Percentiles rank a stretch among this genome's conserved stretches.
These are phyloP conservation scores for Geotrichum citri-aurantii DNA, from an alignment of 1,139 yeast genomes.

Conservation along the genomic window DNA sequence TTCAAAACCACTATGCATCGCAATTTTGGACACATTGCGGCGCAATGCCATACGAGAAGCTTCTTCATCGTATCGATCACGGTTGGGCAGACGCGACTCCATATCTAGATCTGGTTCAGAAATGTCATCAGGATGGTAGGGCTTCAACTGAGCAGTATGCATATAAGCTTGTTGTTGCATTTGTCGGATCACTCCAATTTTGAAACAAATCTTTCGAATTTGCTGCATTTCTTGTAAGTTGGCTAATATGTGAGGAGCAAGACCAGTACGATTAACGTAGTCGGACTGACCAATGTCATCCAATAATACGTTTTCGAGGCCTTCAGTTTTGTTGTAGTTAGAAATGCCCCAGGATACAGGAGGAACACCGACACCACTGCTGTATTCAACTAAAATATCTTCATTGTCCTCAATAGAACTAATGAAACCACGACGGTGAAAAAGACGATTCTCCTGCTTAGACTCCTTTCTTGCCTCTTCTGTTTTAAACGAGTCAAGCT, in stretches of 20 bases:
- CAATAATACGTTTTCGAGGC: conserved; percentile 28
- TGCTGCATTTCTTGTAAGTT: conserved; percentile 81
- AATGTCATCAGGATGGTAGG: conserved; percentile 59
- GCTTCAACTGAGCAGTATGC: conserved; percentile 67
- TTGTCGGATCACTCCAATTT: conserved; percentile 80
- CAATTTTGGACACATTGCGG: conserved; percentile 67
- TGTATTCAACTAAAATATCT: conserved; percentile 78
- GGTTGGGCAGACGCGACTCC: conserved; percentile 64
- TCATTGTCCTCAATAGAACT: conserved; percentile 40
- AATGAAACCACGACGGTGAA: conserved; percentile 11
- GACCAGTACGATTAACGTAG: conserved; percentile 20
- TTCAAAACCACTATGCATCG: conserved; percentile 94
- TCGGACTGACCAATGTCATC: conserved; percentile 23
- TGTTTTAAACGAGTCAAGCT: conserved; percentile 21
- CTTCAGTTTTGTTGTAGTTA: conserved; percentile 44
- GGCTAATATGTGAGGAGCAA: conserved; percentile 53
- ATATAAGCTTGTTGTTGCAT: conserved; percentile 81
- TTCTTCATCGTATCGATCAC: conserved; percentile 51
- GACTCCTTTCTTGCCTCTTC: conserved; percentile 13
- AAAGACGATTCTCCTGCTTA: conserved; percentile 9
- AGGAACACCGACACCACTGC: conserved; percentile 76
- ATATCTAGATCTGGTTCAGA: conserved; percentile 71
- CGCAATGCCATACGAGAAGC: conserved; percentile 63
- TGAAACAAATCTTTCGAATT: conserved; percentile 80
- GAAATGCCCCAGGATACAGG: conserved; percentile 42